Percentiles rank a stretch among this genome's conserved stretches.
Evolutionary conservation across 805 yeast genomes (phyloP).

Genomic region (Metschnikowia lochheadii): DNA sequence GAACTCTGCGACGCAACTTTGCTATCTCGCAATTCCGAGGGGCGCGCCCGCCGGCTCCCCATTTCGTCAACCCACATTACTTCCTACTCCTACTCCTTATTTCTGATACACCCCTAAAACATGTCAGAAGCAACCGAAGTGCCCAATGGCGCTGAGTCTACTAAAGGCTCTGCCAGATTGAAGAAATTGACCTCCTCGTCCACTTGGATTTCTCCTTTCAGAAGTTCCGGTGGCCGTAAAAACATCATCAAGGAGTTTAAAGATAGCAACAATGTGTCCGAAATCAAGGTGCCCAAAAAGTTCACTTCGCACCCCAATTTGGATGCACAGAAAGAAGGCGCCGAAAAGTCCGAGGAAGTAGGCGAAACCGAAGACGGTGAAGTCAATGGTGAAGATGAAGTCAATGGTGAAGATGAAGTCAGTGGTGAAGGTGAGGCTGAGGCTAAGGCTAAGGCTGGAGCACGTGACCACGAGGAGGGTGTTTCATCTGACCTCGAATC

Average conservation of each 20-base stretch:
- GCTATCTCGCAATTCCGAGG: background rate
- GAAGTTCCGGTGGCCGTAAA: conserved; percentile 24
- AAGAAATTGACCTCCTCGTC: conserved; percentile 22
- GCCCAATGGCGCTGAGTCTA: conserved; percentile 8
- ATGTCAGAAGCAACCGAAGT: conserved; percentile 12
- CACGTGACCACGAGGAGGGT: background rate
- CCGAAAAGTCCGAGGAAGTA: background rate
- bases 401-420: background rate
- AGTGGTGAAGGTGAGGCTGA: background rate
- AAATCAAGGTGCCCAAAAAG: conserved; percentile 37
- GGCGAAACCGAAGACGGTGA: background rate
- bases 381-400: background rate
- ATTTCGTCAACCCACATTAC: background rate
- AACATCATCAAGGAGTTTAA: conserved; percentile 34
- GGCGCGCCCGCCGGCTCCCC: background rate
- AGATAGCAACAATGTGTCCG: conserved; percentile 30
- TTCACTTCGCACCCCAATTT: conserved; percentile 39
- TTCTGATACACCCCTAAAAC: background rate
- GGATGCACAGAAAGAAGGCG: conserved; percentile 21
- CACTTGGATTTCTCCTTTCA: conserved; percentile 43
- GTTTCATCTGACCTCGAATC: conserved; percentile 3
- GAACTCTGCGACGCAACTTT: background rate
- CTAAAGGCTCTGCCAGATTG: conserved; percentile 16
- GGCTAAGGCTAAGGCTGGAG: background rate
- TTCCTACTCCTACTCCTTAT: background rate